These are phyloP conservation scores for Pythium sp. DNA, from an alignment of 352 stramenopile species.

Conservation along the genomic window DNA sequence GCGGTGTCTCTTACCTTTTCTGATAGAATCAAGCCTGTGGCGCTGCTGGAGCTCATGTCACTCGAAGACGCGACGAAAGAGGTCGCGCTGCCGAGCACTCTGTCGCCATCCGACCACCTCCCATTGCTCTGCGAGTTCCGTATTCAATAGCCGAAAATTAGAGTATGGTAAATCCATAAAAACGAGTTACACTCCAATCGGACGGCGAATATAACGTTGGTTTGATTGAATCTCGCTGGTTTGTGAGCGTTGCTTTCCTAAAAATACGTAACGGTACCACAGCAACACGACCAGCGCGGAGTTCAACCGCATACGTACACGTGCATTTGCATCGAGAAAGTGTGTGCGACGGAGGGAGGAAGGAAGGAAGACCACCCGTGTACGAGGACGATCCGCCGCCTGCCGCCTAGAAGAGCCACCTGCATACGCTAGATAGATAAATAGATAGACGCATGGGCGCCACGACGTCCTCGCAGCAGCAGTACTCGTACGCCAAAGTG, in stretches of 20 bases:
- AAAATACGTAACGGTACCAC: background rate
- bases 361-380: background rate
- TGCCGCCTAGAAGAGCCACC: background rate
- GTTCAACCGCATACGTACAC: background rate
- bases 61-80: constrained; percentile 54
- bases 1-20: background rate
- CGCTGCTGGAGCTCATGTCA: constrained; percentile 75
- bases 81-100: constrained; percentile 56
- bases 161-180: background rate
- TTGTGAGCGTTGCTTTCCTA: background rate
- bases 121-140: constrained; percentile 68
- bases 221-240: background rate
- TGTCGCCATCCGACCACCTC: constrained; percentile 76
- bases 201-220: background rate
- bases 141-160: constrained; percentile 4
- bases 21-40: constrained; percentile 34
- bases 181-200: background rate
- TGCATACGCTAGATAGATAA: background rate
- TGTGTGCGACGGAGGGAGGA: background rate
- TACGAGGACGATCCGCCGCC: too few relatives aligned
- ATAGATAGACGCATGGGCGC: constrained; percentile 35
- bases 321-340: background rate
- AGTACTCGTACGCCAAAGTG: constrained; percentile 13
- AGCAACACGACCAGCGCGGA: background rate
- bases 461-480: constrained; percentile 29